Conservation (phyloP, 306 rosid species). For the Pueraria montana region DNA sequence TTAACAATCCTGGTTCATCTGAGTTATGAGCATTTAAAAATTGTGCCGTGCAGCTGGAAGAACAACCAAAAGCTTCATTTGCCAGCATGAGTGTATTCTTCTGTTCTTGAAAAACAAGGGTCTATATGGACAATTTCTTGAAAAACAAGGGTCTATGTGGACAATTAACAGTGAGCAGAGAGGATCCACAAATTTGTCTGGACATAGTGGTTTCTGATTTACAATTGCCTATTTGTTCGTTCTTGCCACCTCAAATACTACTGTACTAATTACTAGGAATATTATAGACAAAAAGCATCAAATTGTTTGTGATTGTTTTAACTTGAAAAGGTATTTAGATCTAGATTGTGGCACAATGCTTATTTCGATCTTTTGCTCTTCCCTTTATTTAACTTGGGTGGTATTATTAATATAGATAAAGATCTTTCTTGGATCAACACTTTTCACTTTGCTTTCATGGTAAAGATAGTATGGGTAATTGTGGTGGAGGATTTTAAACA, state of each 20-base stretch:
- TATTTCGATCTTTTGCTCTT: background rate
- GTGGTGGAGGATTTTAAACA: background rate
- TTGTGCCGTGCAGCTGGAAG: constrained; percentile 79
- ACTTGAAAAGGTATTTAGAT: constrained; percentile 33
- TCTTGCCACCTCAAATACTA: constrained; percentile 47
- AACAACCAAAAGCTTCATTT: constrained; percentile 81
- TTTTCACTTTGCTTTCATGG: constrained; percentile 2
- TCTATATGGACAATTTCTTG: too few relatives aligned
- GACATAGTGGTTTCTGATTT: constrained; percentile 52
- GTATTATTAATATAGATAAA: background rate
- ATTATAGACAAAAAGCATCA: constrained; percentile 38
- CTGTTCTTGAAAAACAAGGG: constrained; percentile 39
- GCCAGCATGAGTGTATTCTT: constrained; percentile 73
- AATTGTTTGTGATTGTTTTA: constrained; percentile 32
- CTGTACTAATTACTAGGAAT: constrained; percentile 53
- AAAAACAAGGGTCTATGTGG: constrained; percentile 47
- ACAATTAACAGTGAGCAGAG: constrained; percentile 43
- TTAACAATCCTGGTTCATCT: constrained; percentile 1
- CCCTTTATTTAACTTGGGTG: background rate
- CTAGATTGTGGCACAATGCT: constrained; percentile 5
- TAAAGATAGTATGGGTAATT: background rate
- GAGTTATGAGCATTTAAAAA: constrained; percentile 32
- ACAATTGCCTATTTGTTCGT: constrained; percentile 44
- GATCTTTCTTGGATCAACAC: background rate
- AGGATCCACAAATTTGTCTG: constrained; percentile 42